Base-by-base conservation (phyloP, 352 stramenopile species). In the Aphanomyces invadans region DNA sequence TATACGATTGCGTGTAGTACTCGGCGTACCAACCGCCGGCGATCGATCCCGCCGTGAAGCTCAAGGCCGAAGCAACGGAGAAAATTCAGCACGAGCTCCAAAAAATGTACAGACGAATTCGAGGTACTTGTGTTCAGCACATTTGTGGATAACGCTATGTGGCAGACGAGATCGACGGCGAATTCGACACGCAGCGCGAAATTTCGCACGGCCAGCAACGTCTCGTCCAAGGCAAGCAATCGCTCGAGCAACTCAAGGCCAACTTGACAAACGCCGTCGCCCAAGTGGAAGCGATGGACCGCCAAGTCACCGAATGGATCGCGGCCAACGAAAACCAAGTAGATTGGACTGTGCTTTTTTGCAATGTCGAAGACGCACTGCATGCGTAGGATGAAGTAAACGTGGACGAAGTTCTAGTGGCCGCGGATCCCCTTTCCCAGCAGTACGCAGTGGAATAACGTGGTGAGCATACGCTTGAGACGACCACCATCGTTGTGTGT, bases 171-270 rank as follows among this genome's bases (percentile, higher is more conserved):
- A 67, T 92, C 38, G 86, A 95, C 71, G 32, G 89, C 42, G 84
- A 95, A 70, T 92, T 92, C 65, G 86, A 95, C 62, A 83, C 92
- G 66, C 83, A 92, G 61, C 74, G 92, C 0, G 81, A 92, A 63
- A 71, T 95, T 17, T 87, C 83, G 1, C 81, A 95, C 61, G 92
- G 84, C 21, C 72, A 74, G 61, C 81, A 92, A 45, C 87, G 84
- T 28, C 78, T 95, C 25, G 78, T 90, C 48, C 74, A 81, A 45
- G 86, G 86, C 4, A 68, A 93, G 29, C 80, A 90, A 49, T 90
- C 82, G 57, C 75, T 95, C 4, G 73, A 86, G 38, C 80, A 86
- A 21, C 54, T 92, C 29, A 80, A 83, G 11, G 79, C 89, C 42
- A 82, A 95, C 44, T 72, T 93, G 38, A 25, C 71, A 19, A 74